Percentiles rank a stretch among this genome's conserved stretches.
phyloP scores from a whole-genome alignment of 2,329 filamentous ascomycete species.

The Penicillium sp. region DNA sequence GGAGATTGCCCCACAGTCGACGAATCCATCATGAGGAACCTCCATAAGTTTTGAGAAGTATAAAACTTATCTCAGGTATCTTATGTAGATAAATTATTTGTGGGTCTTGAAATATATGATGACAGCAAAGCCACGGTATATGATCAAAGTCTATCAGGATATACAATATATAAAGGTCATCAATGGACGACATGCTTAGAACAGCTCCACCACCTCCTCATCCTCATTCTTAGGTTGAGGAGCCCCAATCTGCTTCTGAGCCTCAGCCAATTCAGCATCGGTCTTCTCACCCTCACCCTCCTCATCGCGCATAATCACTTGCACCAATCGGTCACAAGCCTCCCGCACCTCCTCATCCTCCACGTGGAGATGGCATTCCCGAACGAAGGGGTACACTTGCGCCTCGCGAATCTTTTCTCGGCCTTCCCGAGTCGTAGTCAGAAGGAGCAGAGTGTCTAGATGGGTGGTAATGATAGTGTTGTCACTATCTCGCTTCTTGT shows the following conservation, averaged over 20 bases:
- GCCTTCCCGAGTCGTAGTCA: conserved; percentile 78
- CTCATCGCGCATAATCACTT: conserved; percentile 84
- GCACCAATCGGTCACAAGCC: conserved; percentile 85
- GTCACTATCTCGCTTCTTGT: conserved; percentile 85
- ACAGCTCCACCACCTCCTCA: conserved; percentile 53
- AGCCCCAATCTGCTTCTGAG: conserved; percentile 39
- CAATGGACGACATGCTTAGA: conserved; percentile 35
- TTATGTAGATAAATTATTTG: background rate
- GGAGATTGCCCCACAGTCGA: background rate
- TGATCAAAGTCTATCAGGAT: conserved; percentile 5
- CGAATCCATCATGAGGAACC: background rate
- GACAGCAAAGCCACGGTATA: background rate
- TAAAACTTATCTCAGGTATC: background rate
- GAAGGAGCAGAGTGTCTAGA: conserved; percentile 81
- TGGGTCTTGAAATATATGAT: background rate
- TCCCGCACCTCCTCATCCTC: conserved; percentile 81
- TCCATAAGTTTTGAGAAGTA: background rate
- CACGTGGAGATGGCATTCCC: conserved; percentile 81
- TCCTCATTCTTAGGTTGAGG: conserved; percentile 53
- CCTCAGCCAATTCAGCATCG: conserved; percentile 51
- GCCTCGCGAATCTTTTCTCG: conserved; percentile 75
- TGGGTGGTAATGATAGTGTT: conserved; percentile 80
- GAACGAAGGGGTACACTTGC: conserved; percentile 86
- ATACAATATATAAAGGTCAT: conserved; percentile 1
- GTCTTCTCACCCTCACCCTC: conserved; percentile 58